Conservation (phyloP, 73 alveolate genomes). For the Blepharisma stoltei region DNA sequence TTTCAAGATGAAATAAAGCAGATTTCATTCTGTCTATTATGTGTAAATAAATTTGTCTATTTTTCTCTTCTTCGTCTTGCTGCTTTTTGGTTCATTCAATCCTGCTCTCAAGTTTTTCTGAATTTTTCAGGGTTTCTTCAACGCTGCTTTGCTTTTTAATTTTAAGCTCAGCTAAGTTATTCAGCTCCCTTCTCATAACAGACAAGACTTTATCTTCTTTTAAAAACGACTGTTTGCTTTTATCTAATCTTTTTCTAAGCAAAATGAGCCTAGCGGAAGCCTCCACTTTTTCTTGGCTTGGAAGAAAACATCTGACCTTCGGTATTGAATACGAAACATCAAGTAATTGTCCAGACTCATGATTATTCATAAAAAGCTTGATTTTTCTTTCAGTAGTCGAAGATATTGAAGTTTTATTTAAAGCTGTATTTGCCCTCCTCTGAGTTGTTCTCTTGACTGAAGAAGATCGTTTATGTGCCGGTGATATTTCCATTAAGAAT, state of each 20-base stretch:
- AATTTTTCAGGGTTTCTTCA: background rate
- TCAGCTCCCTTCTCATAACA: background rate
- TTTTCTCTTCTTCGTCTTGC: conserved; percentile 20
- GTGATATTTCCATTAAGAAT: background rate
- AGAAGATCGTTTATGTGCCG: background rate
- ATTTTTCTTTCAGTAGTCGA: background rate
- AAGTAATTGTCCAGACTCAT: background rate
- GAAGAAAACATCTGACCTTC: background rate
- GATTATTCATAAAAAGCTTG: background rate
- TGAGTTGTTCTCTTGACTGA: background rate
- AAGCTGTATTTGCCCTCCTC: background rate
- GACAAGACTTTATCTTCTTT: background rate
- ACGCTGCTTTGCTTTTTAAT: background rate
- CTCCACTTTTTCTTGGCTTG: background rate
- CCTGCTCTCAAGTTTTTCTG: background rate
- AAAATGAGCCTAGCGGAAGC: background rate
- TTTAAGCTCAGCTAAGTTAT: background rate
- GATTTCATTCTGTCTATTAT: conserved; percentile 18
- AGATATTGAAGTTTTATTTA: background rate
- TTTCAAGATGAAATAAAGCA: background rate
- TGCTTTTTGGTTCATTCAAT: background rate
- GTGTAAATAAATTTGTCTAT: conserved; percentile 6
- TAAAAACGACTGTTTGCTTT: background rate
- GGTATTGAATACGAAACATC: background rate
- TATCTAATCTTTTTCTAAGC: conserved; percentile 11